A percentile compares a stretch with the other conserved stretches of the same genome.
Evolutionary conservation across 2,329 filamentous ascomycete species (phyloP).

Genomic region (Colletotrichum plurivorum): DNA sequence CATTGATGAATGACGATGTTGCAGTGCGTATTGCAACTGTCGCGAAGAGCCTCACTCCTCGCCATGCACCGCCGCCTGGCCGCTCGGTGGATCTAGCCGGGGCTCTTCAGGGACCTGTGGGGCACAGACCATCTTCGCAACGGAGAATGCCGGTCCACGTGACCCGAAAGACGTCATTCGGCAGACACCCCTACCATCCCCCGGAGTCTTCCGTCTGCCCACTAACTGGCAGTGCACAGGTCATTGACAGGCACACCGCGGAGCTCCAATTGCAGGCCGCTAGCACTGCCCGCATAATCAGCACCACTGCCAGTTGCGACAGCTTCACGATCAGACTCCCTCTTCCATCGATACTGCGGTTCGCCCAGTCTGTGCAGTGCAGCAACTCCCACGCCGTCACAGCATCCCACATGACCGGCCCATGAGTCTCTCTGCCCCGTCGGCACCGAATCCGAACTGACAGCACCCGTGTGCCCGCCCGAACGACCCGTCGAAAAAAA

Average conservation of each 20-base stretch:
- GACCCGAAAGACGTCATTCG: slow-evolving; percentile 16
- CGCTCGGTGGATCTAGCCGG: not conserved
- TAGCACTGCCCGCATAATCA: not conserved
- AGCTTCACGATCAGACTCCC: slow-evolving; percentile 32
- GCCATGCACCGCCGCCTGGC: too few species aligned
- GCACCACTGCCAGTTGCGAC: slow-evolving; percentile 11
- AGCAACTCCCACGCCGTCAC: slow-evolving; percentile 9
- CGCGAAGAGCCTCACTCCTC: too few species aligned
- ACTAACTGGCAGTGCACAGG: not conserved
- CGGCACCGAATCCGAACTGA: slow-evolving; percentile 34
- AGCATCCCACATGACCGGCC: slow-evolving; percentile 32
- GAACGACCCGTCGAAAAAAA: slow-evolving; percentile 23
- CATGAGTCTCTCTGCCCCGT: slow-evolving; percentile 24
- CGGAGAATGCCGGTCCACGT: slow-evolving; percentile 15
- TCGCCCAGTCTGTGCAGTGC: slow-evolving; percentile 34
- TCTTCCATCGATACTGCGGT: slow-evolving; percentile 7
- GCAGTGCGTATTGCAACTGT: slow-evolving; percentile 6
- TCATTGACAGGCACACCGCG: slow-evolving; percentile 6
- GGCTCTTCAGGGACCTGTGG: not conserved
- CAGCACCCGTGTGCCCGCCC: slow-evolving; percentile 33
- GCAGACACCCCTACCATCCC: not conserved
- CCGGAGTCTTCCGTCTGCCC: slow-evolving; percentile 3
- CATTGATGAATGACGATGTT: not conserved
- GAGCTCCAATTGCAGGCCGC: slow-evolving; percentile 26
- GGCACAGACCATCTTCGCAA: not conserved